phyloP scores from a whole-genome alignment of 1,284 basidiomycete genomes.

The Termitomyces sp. region DNA sequence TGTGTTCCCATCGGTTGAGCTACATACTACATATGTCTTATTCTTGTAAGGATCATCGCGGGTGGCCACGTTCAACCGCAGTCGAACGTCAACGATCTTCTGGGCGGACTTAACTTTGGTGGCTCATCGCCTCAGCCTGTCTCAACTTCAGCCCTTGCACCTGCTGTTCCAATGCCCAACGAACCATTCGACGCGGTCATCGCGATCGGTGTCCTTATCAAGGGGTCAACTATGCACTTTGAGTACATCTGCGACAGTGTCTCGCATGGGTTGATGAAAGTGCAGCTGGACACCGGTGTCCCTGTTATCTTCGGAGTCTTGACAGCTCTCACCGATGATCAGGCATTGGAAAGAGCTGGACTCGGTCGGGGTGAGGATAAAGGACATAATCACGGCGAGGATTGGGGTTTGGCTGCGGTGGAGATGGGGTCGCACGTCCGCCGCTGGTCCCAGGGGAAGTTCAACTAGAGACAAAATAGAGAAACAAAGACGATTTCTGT shows the following conservation, averaged over 20 bases:
- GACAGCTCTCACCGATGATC: conserved; percentile 89
- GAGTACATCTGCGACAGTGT: conserved; percentile 97
- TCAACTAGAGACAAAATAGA: conserved; percentile 30
- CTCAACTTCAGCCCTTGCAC: conserved; percentile 43
- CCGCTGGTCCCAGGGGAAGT: conserved; percentile 75
- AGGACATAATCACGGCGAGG: conserved; percentile 93
- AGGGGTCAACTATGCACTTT: conserved; percentile 96
- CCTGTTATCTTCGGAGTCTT: conserved; percentile 97
- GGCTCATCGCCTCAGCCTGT: conserved; percentile 41
- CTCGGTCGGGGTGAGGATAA: conserved; percentile 60
- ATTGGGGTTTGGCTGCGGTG: conserved; percentile 94
- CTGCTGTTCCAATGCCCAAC: conserved; percentile 39
- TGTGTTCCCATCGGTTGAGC: conserved; percentile 38
- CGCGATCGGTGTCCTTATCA: conserved; percentile 96
- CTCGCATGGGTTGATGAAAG: conserved; percentile 88
- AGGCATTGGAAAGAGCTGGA: conserved; percentile 90
- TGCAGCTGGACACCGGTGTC: conserved; percentile 90
- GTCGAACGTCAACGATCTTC: conserved; percentile 71
- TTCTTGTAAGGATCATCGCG: conserved; percentile 56
- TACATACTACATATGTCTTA: background rate
- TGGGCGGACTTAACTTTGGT: conserved; percentile 63
- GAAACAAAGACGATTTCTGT: background rate
- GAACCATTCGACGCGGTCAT: conserved; percentile 91
- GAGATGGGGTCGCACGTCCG: conserved; percentile 79
- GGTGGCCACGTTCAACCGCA: conserved; percentile 78